Evolutionary conservation across 495 filamentous ascomycete genomes (phyloP), one percentile per base, ranked within the genome.

Genomic region (Aspergillus sparsus): DNA sequence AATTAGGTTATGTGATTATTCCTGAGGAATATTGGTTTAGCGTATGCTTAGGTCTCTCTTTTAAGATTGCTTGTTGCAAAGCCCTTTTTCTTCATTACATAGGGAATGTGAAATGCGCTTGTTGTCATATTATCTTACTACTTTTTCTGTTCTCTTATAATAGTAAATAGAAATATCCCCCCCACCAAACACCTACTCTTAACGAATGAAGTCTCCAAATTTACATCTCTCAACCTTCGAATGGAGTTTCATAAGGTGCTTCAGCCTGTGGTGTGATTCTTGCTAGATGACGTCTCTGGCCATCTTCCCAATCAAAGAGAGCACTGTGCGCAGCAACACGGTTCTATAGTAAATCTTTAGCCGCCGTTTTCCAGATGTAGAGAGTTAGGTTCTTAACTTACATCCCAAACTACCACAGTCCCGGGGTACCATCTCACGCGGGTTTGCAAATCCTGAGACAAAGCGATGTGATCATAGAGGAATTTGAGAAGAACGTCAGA

Each of bases 231-330:
- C 74, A 86, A 71, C 12, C 87, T 11, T 79, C 76, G 60, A 78
- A 80, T 1, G 76, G 76, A 0, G 77, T 80, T 78, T 93, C 88
- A 66, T 76, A 87, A 6, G 89, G 90, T 45, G 71, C 63, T 77
- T 95, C 91, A 0, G 89, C 91, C 72, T 94, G 91, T 2, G 92
- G 90, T 8, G 91, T 93, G 66, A 96, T 89, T 39, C 92, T 79
- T 3, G 90, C 91, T 55, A 95, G 71, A 74, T 96, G 91, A 45
- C 91, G 80, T 58, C 92, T 79, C 74, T 89, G 84, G 3, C 90
- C 90, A 74, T 84, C 85, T 66, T 88, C 85, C 89, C 89, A 96
- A 71, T 93, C 90, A 16, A 91, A 80, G 36, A 92, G 76, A 9
- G 90, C 91, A 13, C 88, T 87, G 72, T 94, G 90, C 56, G 83